Percentiles rank a stretch among this genome's conserved stretches.
These are phyloP conservation scores for Pichia kluyveri DNA, from an alignment of 805 yeast species.

Conservation along the genomic window DNA sequence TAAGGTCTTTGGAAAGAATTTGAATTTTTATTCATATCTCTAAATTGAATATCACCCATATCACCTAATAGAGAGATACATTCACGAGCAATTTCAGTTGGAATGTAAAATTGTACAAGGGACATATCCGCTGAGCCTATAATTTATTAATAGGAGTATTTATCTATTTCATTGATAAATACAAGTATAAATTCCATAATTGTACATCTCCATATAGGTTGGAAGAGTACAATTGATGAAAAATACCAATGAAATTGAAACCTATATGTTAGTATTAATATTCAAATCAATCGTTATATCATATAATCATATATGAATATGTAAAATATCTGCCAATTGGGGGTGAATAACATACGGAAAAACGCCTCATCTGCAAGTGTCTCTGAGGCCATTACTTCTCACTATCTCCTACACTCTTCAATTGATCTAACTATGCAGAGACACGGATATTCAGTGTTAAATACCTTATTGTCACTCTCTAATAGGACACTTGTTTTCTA, in stretches of 20 bases:
- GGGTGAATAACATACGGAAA: conserved; percentile 12
- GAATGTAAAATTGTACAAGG: conserved; percentile 81
- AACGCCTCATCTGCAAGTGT: conserved; percentile 11
- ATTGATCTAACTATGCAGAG: too few relatives aligned
- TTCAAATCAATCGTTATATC: too few relatives aligned
- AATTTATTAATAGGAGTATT: neutral
- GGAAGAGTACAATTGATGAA: too few relatives aligned
- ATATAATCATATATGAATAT: too few relatives aligned
- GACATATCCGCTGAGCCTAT: conserved; percentile 94
- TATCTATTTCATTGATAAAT: too few relatives aligned
- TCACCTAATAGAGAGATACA: conserved; percentile 82
- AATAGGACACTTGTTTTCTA: too few relatives aligned
- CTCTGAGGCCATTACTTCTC: neutral
- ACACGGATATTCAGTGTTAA: too few relatives aligned
- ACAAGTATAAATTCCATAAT: neutral
- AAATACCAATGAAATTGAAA: too few relatives aligned
- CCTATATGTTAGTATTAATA: too few relatives aligned
- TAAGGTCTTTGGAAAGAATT: conserved; percentile 84
- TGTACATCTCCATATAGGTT: neutral
- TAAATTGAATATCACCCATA: conserved; percentile 75
- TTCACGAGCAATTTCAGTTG: conserved; percentile 83
- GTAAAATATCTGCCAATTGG: neutral
- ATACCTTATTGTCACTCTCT: too few relatives aligned
- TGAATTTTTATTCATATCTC: conserved; percentile 77
- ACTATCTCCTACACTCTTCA: too few relatives aligned